phyloP scores from a whole-genome alignment of 2,329 filamentous ascomycete species.

The Phoma sp. region DNA sequence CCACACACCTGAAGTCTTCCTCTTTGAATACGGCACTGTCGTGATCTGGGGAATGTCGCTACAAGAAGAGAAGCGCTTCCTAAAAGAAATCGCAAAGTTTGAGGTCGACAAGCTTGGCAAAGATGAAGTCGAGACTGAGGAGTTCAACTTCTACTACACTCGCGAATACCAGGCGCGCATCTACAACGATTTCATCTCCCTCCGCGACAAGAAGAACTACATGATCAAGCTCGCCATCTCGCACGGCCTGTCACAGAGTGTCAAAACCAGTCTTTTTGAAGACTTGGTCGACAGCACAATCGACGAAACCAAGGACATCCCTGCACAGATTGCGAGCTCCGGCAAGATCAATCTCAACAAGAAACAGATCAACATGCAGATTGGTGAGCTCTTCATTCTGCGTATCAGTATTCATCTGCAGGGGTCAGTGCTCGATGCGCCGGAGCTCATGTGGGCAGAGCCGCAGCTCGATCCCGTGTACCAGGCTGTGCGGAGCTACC shows the following conservation, averaged over 20 bases:
- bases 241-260: constrained; percentile 91
- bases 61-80: constrained; percentile 85
- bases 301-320: constrained; percentile 89
- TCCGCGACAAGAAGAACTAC: constrained; percentile 93
- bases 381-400: constrained; percentile 96
- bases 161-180: constrained; percentile 97
- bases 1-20: constrained; percentile 91
- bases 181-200: constrained; percentile 98
- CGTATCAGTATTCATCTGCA: constrained; percentile 98
- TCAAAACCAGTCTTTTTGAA: constrained; percentile 97
- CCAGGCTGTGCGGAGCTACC: constrained; percentile 89
- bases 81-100: constrained; percentile 94
- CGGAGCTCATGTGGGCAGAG: constrained; percentile 98
- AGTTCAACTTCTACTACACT: constrained; percentile 99
- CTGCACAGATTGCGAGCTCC: constrained; percentile 87
- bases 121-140: constrained; percentile 92
- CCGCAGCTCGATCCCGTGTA: constrained; percentile 96
- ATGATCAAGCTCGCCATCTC: constrained; percentile 98
- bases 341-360: constrained; percentile 89
- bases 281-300: constrained; percentile 94
- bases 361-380: constrained; percentile 98
- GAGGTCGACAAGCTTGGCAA: constrained; percentile 86
- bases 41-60: constrained; percentile 98
- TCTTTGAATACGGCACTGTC: constrained; percentile 97
- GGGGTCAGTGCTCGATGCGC: constrained; percentile 93